Base-by-base conservation (phyloP, 2,329 filamentous ascomycete genomes). In the Aquanectria penicillioides region DNA sequence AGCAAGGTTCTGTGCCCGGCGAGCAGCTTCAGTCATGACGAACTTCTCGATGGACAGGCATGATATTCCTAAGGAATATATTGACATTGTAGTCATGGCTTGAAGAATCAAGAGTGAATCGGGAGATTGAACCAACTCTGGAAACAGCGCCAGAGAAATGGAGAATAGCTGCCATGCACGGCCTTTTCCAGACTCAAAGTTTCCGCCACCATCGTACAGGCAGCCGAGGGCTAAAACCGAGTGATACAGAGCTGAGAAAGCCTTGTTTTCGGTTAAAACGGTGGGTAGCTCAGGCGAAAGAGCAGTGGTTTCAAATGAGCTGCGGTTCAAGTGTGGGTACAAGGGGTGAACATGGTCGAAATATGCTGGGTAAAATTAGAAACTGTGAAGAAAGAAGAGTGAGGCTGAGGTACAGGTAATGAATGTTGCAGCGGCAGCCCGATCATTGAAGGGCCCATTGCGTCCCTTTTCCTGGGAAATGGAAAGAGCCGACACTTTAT, bases 171-270 rank as follows among this genome's bases (percentile, higher is more conserved):
- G 43, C 66, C 66, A 68, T 1, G 66, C 65, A 0, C 49, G 50
- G 18, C 66, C 66, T 4, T 66, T 66, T 0, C 65, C 65, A 8
- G 66, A 62, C 7, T 68, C 65, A 11, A 68, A 68, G 26, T 57
- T 63, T 0, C 66, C 66, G 1, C 63, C 63, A 0, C 63, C 62
- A 2, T 57, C 59, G 6, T 63, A 40, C 3, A 66, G 47, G 23
- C 65, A 66, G 2, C 66, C 65, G 0, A 68, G 41, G 4, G 66
- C 65, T 3, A 68, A 46, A 2, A 68, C 65, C 0, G 59, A 34
- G 33, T 68, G 57, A 18, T 68, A 68, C 0, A 68, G 41, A 2
- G 63, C 57, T 0, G 66, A 68, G 12, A 68, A 68, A 1, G 59
- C 43, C 2, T 47, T 28, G 11, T 68, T 59, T 6, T 48, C 55